Base-by-base conservation (phyloP, 1,139 yeast genomes). In the Lodderomyces theae region DNA sequence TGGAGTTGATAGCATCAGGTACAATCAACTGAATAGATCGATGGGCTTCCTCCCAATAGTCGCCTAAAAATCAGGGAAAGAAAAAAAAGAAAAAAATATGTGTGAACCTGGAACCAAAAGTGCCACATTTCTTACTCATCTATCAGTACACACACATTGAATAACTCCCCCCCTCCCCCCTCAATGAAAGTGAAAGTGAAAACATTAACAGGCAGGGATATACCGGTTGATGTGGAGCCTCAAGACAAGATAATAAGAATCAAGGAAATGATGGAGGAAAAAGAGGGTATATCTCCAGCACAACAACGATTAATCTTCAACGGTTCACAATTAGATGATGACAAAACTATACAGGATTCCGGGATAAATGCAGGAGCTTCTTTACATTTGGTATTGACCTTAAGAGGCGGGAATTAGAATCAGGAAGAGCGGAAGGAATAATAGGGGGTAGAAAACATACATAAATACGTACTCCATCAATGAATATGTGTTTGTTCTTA, bases 281-380 rank as follows among this genome's bases (percentile, higher is more conserved):
- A 89, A 58, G 98, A 92, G 61, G 98, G 98, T 3, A 92, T 92
- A 44, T 97, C 97, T 4, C 97, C 98, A 16, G 81, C 88, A 24
- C 98, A 92, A 64, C 98, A 92, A 62, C 77, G 96, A 52, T 77
- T 92, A 51, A 85, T 92, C 56, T 89, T 80, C 65, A 83, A 86
- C 46, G 98, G 98, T 16, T 86, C 89, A 54, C 97, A 90, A 66
- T 79, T 92, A 82, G 82, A 82, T 50, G 96, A 87, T 56, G 86
- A 83, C 23, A 72, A 76, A 53, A 79, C 89, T 1, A 80, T 86
- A 10, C 77, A 71, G 41, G 79, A 76, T 40, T 84, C 88, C 47
- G 86, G 86, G 4, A 74, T 79, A 37, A 67, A 62, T 37, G 80
- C 87, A 2, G 97, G 96, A 9, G 79, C 92, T 39, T 87, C 88